Evolutionary conservation across 1,139 yeast species (phyloP).

Genomic region (Saccharomyces hybrid): DNA sequence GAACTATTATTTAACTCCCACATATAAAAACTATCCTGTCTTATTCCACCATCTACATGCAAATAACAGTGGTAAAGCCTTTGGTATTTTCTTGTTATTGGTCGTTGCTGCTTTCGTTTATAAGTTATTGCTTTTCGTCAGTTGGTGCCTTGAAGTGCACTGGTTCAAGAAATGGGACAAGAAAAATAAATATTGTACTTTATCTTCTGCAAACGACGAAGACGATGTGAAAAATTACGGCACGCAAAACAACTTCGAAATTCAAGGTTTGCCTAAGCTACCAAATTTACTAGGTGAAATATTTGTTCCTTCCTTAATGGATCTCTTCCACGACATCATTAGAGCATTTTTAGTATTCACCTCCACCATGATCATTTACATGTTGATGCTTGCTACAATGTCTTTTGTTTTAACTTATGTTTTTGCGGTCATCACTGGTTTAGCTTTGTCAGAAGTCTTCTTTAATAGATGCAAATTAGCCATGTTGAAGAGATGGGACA

Average conservation of each 20-base stretch:
- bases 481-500: constrained; percentile 29
- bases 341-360: constrained; percentile 49
- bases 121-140: constrained; percentile 51
- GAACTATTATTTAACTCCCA: too few relatives aligned
- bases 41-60: constrained; percentile 51
- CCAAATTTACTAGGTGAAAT: constrained; percentile 34
- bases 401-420: constrained; percentile 56
- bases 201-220: constrained; percentile 7
- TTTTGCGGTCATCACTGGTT: constrained; percentile 64
- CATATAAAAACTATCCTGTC: too few relatives aligned
- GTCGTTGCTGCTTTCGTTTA: constrained; percentile 51
- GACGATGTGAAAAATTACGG: constrained; percentile 12
- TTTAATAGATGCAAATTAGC: constrained; percentile 44
- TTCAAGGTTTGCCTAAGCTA: constrained; percentile 20
- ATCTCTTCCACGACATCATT: constrained; percentile 44
- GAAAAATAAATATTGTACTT: constrained; percentile 11
- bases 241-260: constrained; percentile 10
- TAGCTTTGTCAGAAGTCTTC: constrained; percentile 59
- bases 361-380: constrained; percentile 60
- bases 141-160: constrained; percentile 57
- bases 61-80: constrained; percentile 49
- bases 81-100: constrained; percentile 60
- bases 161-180: constrained; percentile 43
- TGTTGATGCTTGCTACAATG: constrained; percentile 75
- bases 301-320: constrained; percentile 36